Base-by-base conservation (phyloP, 73 alveolate species). In the Symbiodinium natans region DNA sequence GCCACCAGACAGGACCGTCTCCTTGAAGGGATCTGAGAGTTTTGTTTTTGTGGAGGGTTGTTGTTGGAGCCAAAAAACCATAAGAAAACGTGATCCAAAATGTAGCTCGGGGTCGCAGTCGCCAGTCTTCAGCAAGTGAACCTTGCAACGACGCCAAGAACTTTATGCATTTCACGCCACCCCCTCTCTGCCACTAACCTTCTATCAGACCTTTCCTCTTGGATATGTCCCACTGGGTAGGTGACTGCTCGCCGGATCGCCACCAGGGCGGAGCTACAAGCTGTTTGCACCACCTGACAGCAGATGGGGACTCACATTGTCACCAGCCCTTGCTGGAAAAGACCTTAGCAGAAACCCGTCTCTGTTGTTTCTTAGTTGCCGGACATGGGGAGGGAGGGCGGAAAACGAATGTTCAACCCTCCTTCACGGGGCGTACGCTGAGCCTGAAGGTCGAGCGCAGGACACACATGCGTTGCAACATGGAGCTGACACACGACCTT, bases 231-330 rank as follows among this genome's bases (percentile, higher is more conserved):
- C n/a, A 46, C 71, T 31, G 43, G 9, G 94, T n/a, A 31, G 42
- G 29, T n/a, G 63, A 34, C 95, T n/a, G 75, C 82, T 34, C 86
- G 40, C 21, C 86, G 43, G 46, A 89, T 89, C 46, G 98, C 98
- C 89, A 75, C 98, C 39, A 92, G 82, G 13, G 98, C 88, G 6
- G 98, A 92, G 56, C 98, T 92, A 82, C 98, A 92, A 13, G 98
- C 98, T 7, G 98, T 92, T 56, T 89, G 95, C 39, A 89, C 95
- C 74, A 89, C 95, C 95, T 89, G 71, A 10, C 29, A 5, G 25
- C 48, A 33, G 19, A 42, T 33, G n/a, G n/a, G n/a, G n/a, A n/a
- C n/a, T n/a, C n/a, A n/a, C n/a, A n/a, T n/a, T n/a, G n/a, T n/a
- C n/a, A n/a, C n/a, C n/a, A n/a, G n/a, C n/a, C n/a, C n/a, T n/a